These are phyloP conservation scores for Hypoxylon sp. DNA, from an alignment of 2,329 filamentous ascomycete species.

Conservation along the genomic window DNA sequence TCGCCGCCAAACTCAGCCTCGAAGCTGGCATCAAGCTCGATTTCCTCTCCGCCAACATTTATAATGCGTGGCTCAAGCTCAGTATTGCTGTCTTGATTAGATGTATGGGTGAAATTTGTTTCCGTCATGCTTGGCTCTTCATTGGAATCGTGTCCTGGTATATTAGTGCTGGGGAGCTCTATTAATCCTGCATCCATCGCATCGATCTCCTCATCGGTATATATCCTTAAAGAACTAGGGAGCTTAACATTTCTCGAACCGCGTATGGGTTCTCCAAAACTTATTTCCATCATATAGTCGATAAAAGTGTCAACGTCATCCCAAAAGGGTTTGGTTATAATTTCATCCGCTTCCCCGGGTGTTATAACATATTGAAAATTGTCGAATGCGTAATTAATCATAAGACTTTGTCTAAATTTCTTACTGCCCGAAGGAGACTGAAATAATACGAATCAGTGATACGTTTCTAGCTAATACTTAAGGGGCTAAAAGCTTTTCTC, in stretches of 20 bases:
- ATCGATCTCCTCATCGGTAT: constrained; percentile 35
- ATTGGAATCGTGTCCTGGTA: not conserved
- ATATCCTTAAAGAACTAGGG: constrained; percentile 28
- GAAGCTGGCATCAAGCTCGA: not conserved
- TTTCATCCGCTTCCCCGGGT: constrained; percentile 25
- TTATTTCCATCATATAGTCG: constrained; percentile 18
- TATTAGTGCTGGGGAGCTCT: not conserved
- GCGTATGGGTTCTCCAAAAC: constrained; percentile 20
- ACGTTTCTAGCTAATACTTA: not conserved
- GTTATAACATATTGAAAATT: constrained; percentile 34
- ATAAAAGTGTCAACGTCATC: constrained; percentile 30
- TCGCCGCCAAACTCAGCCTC: constrained; percentile 16
- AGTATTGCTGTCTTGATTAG: not conserved
- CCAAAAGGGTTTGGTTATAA: constrained; percentile 18
- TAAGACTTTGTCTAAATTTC: constrained; percentile 18
- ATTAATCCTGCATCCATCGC: constrained; percentile 20
- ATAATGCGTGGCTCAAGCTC: not conserved
- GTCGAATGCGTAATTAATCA: constrained; percentile 32
- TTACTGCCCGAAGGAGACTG: not conserved
- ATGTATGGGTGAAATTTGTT: not conserved
- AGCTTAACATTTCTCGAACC: constrained; percentile 31
- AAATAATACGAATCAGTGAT: not conserved
- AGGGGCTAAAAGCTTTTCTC: not conserved
- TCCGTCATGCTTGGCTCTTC: not conserved
- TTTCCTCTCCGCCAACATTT: not conserved